Base-by-base conservation (phyloP, 768 basidiomycete species). In the Rhodotorula taiwanensis region DNA sequence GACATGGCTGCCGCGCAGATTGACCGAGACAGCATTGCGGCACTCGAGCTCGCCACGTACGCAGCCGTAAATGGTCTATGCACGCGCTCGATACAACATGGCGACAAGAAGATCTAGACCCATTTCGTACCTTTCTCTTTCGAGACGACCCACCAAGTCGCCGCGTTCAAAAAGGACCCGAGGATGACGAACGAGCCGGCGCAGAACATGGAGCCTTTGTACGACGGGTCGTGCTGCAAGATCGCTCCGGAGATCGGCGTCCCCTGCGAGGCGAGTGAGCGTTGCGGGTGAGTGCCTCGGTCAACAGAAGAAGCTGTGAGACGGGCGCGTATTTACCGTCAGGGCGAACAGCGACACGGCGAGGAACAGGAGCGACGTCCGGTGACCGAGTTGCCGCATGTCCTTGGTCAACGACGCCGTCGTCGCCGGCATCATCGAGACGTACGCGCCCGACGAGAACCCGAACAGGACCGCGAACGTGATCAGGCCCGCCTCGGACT, bases 211-310 rank as follows among this genome's bases (percentile, higher is more conserved):
- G 71, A 62, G 23, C 62, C 60, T 6, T 67, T 63, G 51, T 69
- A 72, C 18, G 65, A 67, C 0, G 73, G 73, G n/a, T 63, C 63
- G 20, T 60, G 52, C 34, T 68, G 57, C 30, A 74, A 60, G 31
- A 76, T 61, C 2, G 75, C 75, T 21, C 75, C 75, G 5, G 71
- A 67, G 53, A 76, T 74, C 1, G 75, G 74, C 5, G 67, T 64
- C 0, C 62, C 62, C 54, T 55, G 49, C 36, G n/a, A 10, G 42
- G 13, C 27, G 25, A 18, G 23, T 6, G 20, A 31, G 43, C 23
- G 20, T 44, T n/a, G 7, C 13, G 11, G 45, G 25, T 11, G 14
- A 27, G 33, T 14, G 52, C 41, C 34, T 41, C 15, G 1, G 14
- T 21, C 31, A 42, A 13, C 48, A 39, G 23, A n/a, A 16, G 23